These are phyloP conservation scores for Zygoascus meyerae DNA, from an alignment of 1,139 yeast species.

Conservation along the genomic window DNA sequence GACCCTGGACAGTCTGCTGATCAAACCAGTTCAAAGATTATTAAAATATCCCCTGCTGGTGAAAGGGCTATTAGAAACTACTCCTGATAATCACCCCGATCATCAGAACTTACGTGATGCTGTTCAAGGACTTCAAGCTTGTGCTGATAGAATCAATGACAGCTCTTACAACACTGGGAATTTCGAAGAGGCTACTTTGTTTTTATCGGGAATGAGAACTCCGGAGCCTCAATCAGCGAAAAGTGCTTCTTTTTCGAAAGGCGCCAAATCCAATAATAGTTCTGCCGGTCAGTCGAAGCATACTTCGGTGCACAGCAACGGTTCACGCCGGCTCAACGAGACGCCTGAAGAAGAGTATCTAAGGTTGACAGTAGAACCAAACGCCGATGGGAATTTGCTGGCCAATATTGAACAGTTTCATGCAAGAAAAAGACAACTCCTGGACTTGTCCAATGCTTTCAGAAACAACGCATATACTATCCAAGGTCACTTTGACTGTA, in stretches of 20 bases:
- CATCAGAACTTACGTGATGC: constrained; percentile 29
- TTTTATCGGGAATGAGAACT: background rate
- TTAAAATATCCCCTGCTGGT: constrained; percentile 39
- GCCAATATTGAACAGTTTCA: constrained; percentile 20
- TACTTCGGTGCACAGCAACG: background rate
- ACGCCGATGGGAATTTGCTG: constrained; percentile 24
- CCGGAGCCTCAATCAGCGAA: constrained; percentile 1
- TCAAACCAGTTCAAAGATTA: constrained; percentile 41
- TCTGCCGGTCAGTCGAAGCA: background rate
- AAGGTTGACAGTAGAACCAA: constrained; percentile 17
- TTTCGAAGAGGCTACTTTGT: background rate
- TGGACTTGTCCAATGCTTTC: constrained; percentile 22
- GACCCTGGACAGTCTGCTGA: constrained; percentile 38
- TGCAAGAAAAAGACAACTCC: constrained; percentile 17
- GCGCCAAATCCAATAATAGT: background rate
- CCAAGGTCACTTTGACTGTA: constrained; percentile 24
- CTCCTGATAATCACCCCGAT: constrained; percentile 31
- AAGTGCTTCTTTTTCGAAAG: background rate
- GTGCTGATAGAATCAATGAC: constrained; percentile 30
- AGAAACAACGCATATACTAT: constrained; percentile 19
- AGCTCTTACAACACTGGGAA: constrained; percentile 9
- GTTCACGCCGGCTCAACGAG: background rate
- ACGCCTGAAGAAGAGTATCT: background rate
- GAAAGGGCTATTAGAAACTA: constrained; percentile 26
- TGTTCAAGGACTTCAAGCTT: constrained; percentile 20